Evolutionary conservation across 805 yeast genomes (phyloP).

Genomic region (Zygotorulaspora chibaensis): DNA sequence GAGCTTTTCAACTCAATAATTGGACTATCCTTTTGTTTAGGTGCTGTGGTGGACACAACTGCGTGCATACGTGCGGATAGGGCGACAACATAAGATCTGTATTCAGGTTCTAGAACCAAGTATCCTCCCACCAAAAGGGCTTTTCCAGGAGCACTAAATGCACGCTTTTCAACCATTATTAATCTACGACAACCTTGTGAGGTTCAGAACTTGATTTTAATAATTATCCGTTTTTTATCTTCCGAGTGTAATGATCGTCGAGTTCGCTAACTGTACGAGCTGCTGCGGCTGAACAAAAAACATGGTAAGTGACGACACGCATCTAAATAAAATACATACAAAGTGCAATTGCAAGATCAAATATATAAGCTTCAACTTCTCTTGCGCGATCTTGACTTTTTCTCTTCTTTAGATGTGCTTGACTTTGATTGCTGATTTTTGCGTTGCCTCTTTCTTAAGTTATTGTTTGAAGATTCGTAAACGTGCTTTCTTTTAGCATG

Average conservation of each 20-base stretch:
- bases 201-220: neutral
- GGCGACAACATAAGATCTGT: constrained; percentile 77
- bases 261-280: no score
- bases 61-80: constrained; percentile 89
- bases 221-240: neutral
- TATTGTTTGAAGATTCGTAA: neutral
- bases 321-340: no score
- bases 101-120: constrained; percentile 74
- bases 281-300: no score
- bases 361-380: no score
- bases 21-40: constrained; percentile 6
- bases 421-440: neutral
- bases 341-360: no score
- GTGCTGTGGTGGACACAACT: constrained; percentile 34
- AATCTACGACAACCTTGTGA: neutral
- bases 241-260: no score
- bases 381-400: no score
- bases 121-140: constrained; percentile 95
- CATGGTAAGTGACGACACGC: no score
- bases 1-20: constrained; percentile 59
- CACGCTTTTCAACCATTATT: constrained; percentile 30
- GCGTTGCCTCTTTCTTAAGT: neutral
- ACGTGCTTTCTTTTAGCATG: neutral
- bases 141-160: constrained; percentile 92
- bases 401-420: neutral